Evolutionary conservation across 1,284 basidiomycete species (phyloP).

Genomic region (Cryptococcus depauperatus): DNA sequence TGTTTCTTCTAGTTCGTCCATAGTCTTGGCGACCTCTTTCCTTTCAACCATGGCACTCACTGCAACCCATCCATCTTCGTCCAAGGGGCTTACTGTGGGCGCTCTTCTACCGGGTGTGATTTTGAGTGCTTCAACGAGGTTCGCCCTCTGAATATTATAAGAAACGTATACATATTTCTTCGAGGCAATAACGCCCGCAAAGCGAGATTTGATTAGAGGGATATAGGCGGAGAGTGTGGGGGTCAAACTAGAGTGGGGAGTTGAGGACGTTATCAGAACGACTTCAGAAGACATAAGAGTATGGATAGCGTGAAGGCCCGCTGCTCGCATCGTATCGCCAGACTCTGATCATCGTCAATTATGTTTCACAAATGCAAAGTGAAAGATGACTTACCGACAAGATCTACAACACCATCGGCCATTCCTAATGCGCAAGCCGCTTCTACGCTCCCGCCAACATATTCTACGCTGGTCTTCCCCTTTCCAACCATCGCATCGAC

Average conservation of each 20-base stretch:
- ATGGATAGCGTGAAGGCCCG: slow-evolving; percentile 85
- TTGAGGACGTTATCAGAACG: slow-evolving; percentile 78
- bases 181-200: slow-evolving; percentile 89
- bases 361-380: background rate
- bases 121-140: slow-evolving; percentile 56
- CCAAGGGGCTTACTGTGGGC: slow-evolving; percentile 81
- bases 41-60: slow-evolving; percentile 90
- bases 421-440: slow-evolving; percentile 94
- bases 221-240: slow-evolving; percentile 55
- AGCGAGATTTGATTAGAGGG: slow-evolving; percentile 72
- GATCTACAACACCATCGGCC: slow-evolving; percentile 94
- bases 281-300: slow-evolving; percentile 85
- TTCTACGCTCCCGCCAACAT: slow-evolving; percentile 95
- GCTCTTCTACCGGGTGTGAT: slow-evolving; percentile 87
- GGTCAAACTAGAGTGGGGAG: slow-evolving; percentile 57
- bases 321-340: slow-evolving; percentile 99
- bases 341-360: slow-evolving; percentile 56
- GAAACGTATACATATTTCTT: slow-evolving; percentile 79
- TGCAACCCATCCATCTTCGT: slow-evolving; percentile 73
- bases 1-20: slow-evolving; percentile 74
- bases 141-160: slow-evolving; percentile 73
- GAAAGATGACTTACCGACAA: slow-evolving; percentile 62
- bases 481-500: slow-evolving; percentile 57
- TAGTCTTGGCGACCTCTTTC: slow-evolving; percentile 70
- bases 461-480: slow-evolving; percentile 70